phyloP scores from a whole-genome alignment of 208 protist genomes.

The Crithidia brevicula region DNA sequence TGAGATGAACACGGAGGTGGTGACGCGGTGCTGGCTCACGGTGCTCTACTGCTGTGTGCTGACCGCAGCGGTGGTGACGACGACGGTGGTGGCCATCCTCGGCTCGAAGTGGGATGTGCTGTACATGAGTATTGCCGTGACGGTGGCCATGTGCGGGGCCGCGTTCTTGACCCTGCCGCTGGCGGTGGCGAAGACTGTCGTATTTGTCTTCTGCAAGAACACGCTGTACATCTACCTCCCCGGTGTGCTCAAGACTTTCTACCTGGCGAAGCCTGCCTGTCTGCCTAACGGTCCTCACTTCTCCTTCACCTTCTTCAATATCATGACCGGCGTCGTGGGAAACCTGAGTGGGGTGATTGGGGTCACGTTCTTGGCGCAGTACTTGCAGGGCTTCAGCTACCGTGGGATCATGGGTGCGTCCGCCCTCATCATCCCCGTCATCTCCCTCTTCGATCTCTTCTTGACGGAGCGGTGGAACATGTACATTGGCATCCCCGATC shows the following conservation, averaged over 20 bases:
- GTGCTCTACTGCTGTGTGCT: slow-evolving; percentile 36
- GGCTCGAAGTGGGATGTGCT: slow-evolving; percentile 34
- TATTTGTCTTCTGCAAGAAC: slow-evolving; percentile 33
- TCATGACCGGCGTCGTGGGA: slow-evolving; percentile 38
- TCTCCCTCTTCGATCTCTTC: slow-evolving; percentile 67
- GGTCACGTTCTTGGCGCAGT: slow-evolving; percentile 47
- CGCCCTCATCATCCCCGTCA: slow-evolving; percentile 49
- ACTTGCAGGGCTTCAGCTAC: slow-evolving; percentile 56
- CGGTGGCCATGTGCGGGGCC: slow-evolving; percentile 16
- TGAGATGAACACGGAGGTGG: slow-evolving; percentile 32
- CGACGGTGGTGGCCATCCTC: slow-evolving; percentile 30
- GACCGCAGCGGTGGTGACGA: slow-evolving; percentile 31
- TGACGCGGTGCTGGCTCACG: slow-evolving; percentile 28
- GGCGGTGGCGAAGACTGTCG: slow-evolving; percentile 40
- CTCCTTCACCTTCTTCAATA: slow-evolving; percentile 60
- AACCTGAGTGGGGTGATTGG: slow-evolving; percentile 50
- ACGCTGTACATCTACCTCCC: slow-evolving; percentile 53
- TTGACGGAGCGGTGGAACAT: slow-evolving; percentile 76
- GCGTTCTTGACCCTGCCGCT: slow-evolving; percentile 37
- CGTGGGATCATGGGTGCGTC: slow-evolving; percentile 58
- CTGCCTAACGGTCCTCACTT: slow-evolving; percentile 66
- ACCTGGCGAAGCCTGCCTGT: slow-evolving; percentile 43
- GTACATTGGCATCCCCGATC: slow-evolving; percentile 49
- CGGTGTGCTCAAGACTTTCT: slow-evolving; percentile 62
- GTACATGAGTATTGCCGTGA: slow-evolving; percentile 31